Conservation (phyloP, 2,329 filamentous ascomycete species). For the Apiospora rasikravindrae region DNA sequence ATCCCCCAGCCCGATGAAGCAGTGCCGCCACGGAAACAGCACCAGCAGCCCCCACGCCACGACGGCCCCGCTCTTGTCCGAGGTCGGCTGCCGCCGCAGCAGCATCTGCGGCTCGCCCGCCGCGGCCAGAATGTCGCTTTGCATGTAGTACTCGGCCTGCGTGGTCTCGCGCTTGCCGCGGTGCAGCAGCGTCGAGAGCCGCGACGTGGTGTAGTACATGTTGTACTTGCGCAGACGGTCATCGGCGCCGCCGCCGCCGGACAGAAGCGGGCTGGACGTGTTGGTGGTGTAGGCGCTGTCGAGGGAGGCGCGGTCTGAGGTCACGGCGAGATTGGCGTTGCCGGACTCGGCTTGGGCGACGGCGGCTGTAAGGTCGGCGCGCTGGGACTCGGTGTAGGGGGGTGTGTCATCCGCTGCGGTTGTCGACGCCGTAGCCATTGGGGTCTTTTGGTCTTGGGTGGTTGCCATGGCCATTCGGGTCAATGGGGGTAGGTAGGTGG, state of each 20-base stretch:
- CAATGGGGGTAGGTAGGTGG: not conserved
- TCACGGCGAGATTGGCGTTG: too few relatives aligned
- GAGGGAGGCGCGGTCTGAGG: not conserved
- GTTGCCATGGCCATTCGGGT: not conserved
- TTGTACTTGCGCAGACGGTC: slow-evolving; percentile 17
- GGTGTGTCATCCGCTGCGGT: not conserved
- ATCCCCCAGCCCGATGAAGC: slow-evolving; percentile 10
- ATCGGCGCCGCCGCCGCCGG: not conserved
- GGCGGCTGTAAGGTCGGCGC: not conserved
- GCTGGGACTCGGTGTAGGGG: not conserved
- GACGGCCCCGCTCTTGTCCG: not conserved
- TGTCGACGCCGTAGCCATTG: not conserved
- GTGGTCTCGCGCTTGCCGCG: slow-evolving; percentile 5
- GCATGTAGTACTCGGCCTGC: slow-evolving; percentile 17
- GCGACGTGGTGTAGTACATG: slow-evolving; percentile 17
- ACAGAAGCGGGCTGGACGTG: not conserved
- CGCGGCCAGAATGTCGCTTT: not conserved
- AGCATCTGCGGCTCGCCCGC: not conserved
- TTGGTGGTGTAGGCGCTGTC: not conserved
- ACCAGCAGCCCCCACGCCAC: not conserved
- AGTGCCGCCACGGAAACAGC: not conserved
- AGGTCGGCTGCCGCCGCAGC: not conserved
- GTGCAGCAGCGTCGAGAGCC: slow-evolving; percentile 1
- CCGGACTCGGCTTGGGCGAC: not conserved
- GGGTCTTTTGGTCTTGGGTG: not conserved